Evolutionary conservation across 805 yeast genomes (phyloP).

Genomic region (Lipomyces japonicus): DNA sequence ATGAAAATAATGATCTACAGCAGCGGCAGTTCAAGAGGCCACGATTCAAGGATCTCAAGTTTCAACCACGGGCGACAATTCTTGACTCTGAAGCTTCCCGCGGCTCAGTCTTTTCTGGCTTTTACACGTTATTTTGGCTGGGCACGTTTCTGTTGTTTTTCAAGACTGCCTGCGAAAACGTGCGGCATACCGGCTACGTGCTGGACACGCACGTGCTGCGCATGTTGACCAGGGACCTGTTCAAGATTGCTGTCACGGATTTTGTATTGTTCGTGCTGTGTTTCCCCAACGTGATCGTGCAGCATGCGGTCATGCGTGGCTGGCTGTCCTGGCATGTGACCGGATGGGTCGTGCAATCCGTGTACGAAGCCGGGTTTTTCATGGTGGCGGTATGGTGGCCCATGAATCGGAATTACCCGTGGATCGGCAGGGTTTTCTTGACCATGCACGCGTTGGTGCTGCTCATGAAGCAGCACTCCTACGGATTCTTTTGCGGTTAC

Average conservation of each 20-base stretch:
- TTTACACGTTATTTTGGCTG: conserved; percentile 78
- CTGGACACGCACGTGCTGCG: conserved; percentile 53
- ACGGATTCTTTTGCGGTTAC: conserved; percentile 87
- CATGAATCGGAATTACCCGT: conserved; percentile 58
- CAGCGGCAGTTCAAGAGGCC: conserved; percentile 40
- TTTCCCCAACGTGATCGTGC: conserved; percentile 60
- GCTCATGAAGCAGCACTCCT: conserved; percentile 94
- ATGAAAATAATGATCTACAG: too few species aligned
- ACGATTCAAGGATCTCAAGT: conserved; percentile 53
- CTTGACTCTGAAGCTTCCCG: conserved; percentile 51
- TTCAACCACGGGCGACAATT: conserved; percentile 45
- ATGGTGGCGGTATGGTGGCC: conserved; percentile 55
- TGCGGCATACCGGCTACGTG: conserved; percentile 44
- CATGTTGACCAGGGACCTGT: conserved; percentile 57
- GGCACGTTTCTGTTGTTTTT: conserved; percentile 54
- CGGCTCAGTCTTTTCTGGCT: conserved; percentile 57
- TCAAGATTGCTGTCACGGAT: conserved; percentile 71
- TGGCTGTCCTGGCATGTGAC: conserved; percentile 54
- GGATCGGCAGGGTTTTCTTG: conserved; percentile 88
- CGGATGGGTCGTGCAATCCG: conserved; percentile 63
- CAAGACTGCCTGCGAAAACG: conserved; percentile 53
- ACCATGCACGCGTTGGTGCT: conserved; percentile 80
- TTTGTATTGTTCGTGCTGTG: conserved; percentile 64
- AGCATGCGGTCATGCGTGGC: conserved; percentile 47
- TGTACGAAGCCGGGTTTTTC: conserved; percentile 55